Base-by-base conservation (phyloP, 2,329 filamentous ascomycete genomes). In the Chaetomiaceae sp. region DNA sequence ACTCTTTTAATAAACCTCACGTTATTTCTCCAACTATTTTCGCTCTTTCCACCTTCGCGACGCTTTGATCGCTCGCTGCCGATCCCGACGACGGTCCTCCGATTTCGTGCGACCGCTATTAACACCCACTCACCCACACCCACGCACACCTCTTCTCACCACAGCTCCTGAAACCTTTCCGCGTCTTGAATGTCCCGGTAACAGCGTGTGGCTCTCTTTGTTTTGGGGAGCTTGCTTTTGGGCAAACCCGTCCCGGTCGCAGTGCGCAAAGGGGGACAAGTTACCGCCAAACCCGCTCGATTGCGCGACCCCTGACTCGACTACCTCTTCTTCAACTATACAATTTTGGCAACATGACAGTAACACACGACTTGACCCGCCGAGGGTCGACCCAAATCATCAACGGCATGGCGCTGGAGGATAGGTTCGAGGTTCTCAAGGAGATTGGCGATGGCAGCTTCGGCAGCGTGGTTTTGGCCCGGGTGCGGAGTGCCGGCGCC, bases 391-490 rank as follows among this genome's bases (percentile, higher is more conserved):
- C 79, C 68, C 70, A 75, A 54, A 64, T 66, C 58, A 63, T 69
- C 58, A 68, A 69, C 46, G 71, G 67, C 35, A 63, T 85, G 71
- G 79, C 83, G 48, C 82, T 99, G 48, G 91, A 96, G 68, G 93
- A 99, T 67, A 85, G 91, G 61, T 99, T 96, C 67, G 92, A 99
- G 70, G 85, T 99, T 49, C 75, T 99, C 66, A 99, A 97, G 72
- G 93, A 99, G 65, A 95, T 99, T 67, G 93, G 93, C 44, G 93
- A 99, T 82, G 93, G 93, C 60, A 97, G 93, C 73, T 99, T 99
- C 68, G 93, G 93, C 53, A 97, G 90, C 66, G 93, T 99, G 58
- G 87, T 88, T 53, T 78, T 99, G 56, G 93, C 92, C 61, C 83
- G 93, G 68, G 91, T 96, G 59, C 85, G 93, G 65, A 90, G 87